Base-by-base conservation (phyloP, 2,329 filamentous ascomycete species). In the Fusarium sp. region DNA sequence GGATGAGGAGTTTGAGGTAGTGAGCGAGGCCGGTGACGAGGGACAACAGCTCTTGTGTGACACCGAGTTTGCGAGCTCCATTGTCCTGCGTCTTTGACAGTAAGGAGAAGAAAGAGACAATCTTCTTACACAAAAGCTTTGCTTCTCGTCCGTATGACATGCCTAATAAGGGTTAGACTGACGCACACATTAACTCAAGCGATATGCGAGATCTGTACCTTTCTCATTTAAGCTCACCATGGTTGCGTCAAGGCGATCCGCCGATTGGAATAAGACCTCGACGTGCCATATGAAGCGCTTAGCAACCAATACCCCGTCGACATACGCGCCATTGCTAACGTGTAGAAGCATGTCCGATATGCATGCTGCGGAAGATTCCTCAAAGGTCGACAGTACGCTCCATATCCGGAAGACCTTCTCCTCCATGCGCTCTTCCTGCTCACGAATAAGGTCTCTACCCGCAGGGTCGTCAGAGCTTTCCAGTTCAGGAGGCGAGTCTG, bases 81-180 rank as follows among this genome's bases (percentile, higher is more conserved):
- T 91, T 94, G 76, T 98, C 95, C 78, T 98, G 95, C 2, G 95
- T 96, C 80, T 97, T 97, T 7, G 95, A 97, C 9, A 99, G 86
- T 16, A 99, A 85, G 12, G 94, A 94, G 80, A 99, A 99, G 85
- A 99, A 99, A 28, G 95, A 94, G 7, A 99, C 96, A 58, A 99
- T 97, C 82, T 99, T 99, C 82, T 99, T 99, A 86, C 96, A 99
- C n/a, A 99, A 89, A 53, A 99, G 87, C 82, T 99, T 99, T n/a
- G 96, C 93, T 83, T 99, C 96, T 75, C 96, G 91, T 16, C 93
- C 92, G 78, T 98, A 99, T 10, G 94, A 94, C 66, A 99, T 87
- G 68, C 93, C 94, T 93, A 78, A 7, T 23, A 12, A 4, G 39
- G 47, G 62, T 76, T 59, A 76, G 74, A 51, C 30, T 36, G 36